Evolutionary conservation across 306 rosid genomes (phyloP), one percentile per base, ranked within the genome.

Genomic region (Carpinus fangiana): DNA sequence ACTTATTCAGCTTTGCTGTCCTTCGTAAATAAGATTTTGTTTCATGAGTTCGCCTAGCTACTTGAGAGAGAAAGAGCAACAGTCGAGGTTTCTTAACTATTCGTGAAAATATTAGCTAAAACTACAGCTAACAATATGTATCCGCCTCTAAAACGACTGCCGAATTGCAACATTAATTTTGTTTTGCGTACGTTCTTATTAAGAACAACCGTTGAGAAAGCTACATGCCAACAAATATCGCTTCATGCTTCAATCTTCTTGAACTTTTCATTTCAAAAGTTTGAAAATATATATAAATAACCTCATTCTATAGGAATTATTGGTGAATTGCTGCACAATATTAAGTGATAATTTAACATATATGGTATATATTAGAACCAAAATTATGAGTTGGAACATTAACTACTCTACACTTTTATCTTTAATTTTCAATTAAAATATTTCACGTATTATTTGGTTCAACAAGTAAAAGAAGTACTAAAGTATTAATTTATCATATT

Each of bases 161-260:
- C 72, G 60, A 61, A 71, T 12, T 70, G 75, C 56, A 61, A 54
- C 50, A 31, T 6, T 28, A 1, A 28, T 28, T 18, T 62, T 14
- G 1, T 36, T 43, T 18, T 80, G 45, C 45, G 45, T 76, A 76
- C 86, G 81, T 88, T 61, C 78, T 47, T 64, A 83, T 50, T 75
- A 83, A 88, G 89, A 51, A 60, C 74, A 83, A 68, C 83, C 70
- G 91, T 81, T 85, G 91, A 81, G 82, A 83, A 73, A 41, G 79
- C 17, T 66, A 79, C 91, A 80, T 82, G 65, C 31, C 36, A 75
- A 78, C 86, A 76, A 79, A 79, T 73, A 46, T 9, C 14, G 12
- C 34, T 62, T 78, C 21, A 46, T 38, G 17, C 23, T 51, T 74
- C 43, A 50, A 53, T 57, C 31, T 52, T 13, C 65, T 51, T 80